Conservation (phyloP, 2,329 filamentous ascomycete genomes). For the Coniella vitis region DNA sequence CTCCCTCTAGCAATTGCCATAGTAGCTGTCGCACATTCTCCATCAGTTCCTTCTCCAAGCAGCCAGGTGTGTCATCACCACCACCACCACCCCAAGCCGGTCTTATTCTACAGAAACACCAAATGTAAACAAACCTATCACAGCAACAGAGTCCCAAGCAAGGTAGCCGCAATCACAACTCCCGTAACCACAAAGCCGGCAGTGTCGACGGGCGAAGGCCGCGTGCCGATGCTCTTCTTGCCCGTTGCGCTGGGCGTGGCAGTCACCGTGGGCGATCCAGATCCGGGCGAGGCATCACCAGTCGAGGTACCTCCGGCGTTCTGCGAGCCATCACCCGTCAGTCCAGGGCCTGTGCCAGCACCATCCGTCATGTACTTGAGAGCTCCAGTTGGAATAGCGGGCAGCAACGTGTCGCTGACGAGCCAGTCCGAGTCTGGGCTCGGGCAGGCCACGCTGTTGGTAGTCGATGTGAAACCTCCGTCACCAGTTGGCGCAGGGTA, state of each 20-base stretch:
- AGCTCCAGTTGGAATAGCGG: slow-evolving; percentile 44
- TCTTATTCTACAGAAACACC: no score
- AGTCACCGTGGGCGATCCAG: slow-evolving; percentile 31
- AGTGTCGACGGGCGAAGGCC: slow-evolving; percentile 30
- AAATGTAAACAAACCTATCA: slow-evolving; percentile 24
- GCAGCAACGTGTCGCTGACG: slow-evolving; percentile 42
- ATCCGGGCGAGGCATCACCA: slow-evolving; percentile 32
- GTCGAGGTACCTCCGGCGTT: slow-evolving; percentile 41
- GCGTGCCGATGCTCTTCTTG: slow-evolving; percentile 28
- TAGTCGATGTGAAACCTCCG: slow-evolving; percentile 42
- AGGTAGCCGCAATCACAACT: slow-evolving; percentile 28
- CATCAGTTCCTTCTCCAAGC: no score
- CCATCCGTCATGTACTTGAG: slow-evolving; percentile 47
- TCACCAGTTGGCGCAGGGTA: slow-evolving; percentile 45
- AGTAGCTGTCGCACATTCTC: no score
- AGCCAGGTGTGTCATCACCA: no score
- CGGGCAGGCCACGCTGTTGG: slow-evolving; percentile 42
- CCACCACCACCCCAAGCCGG: no score
- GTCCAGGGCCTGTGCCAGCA: slow-evolving; percentile 47
- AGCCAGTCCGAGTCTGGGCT: slow-evolving; percentile 42
- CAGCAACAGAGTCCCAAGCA: slow-evolving; percentile 34
- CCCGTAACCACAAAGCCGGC: slow-evolving; percentile 29
- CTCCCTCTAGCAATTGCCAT: no score
- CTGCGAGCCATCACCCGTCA: slow-evolving; percentile 48
- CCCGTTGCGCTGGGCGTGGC: slow-evolving; percentile 20